Evolutionary conservation across 2,329 filamentous ascomycete species (phyloP), one percentile per base, ranked within the genome.

Genomic region (Lecanosticta acicola): DNA sequence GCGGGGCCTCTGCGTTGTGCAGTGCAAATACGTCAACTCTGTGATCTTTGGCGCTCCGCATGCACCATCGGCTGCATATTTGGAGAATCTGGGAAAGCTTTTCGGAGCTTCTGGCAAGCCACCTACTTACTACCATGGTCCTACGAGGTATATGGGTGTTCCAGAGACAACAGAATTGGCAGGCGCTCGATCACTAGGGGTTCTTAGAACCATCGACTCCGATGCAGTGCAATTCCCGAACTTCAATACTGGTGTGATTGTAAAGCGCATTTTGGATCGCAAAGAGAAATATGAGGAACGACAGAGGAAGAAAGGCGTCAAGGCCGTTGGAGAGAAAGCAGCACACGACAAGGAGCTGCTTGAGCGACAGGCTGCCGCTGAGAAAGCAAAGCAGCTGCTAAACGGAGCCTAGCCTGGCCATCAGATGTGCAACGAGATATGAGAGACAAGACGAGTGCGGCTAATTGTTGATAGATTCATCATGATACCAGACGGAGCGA

Each of bases 11-110:
- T 98, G 93, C 65, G 91, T 97, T 21, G 73, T 97, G 52, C 93
- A 98, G 64, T 98, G 93, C 74, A 85, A 85, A 83, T 94, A 94
- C 69, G 78, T 97, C 61, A 79, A 94, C 65, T 83, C 87, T 32
- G 83, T 94, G 45, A 74, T 97, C 51, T 94, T 98, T 62, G 87
- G 86, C 32, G 88, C 93, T 0, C 93, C 93, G 1, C 95, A 94
- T 65, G 81, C 84, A 2, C 88, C 91, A 3, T 87, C 81, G n/a
- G 79, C 80, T 61, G 71, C 79, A 2, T 98, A 94, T 67, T 78
- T 98, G 7, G 24, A 29, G 24, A 29, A 11, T 11, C 24, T 29
- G 7, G 24, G 24, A 29, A 29, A 29, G 24, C 24, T 29, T 11
- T 29, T 29, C 11, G 24, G 24, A 29, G 11, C n/a, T n/a, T n/a